Evolutionary conservation across 2,329 filamentous ascomycete species (phyloP).

Genomic region (Sporothrix brasiliensis): DNA sequence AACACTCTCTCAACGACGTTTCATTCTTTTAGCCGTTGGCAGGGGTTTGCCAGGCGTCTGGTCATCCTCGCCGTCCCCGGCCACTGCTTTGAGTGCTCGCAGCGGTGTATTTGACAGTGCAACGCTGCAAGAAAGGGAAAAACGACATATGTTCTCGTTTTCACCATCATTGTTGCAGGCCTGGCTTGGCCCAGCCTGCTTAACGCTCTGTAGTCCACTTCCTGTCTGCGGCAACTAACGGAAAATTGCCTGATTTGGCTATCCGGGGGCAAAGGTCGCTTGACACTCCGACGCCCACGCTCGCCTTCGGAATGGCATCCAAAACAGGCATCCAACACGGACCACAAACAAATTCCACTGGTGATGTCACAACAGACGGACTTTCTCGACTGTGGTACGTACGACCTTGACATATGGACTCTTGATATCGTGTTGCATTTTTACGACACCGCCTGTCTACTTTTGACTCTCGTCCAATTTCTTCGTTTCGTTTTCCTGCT

Average conservation of each 20-base stretch:
- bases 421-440: not conserved
- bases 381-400: not conserved
- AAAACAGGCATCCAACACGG: not conserved
- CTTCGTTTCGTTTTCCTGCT: not conserved
- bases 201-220: not conserved
- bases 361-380: conserved; percentile 16
- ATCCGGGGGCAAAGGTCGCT: not conserved
- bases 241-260: conserved; percentile 19
- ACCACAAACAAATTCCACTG: conserved; percentile 13
- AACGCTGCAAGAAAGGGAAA: not conserved
- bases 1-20: not conserved
- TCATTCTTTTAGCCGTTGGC: not conserved
- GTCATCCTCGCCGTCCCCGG: not conserved
- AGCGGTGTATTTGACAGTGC: not conserved
- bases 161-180: not conserved
- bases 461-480: not conserved
- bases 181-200: too few species aligned
- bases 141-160: not conserved
- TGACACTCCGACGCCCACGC: not conserved
- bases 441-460: not conserved
- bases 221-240: not conserved
- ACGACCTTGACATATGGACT: not conserved
- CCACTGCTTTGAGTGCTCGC: conserved; percentile 17
- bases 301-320: not conserved
- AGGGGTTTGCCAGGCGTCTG: not conserved